Evolutionary conservation across 2,329 filamentous ascomycete genomes (phyloP).

Genomic region (Grosmannia penicillata): DNA sequence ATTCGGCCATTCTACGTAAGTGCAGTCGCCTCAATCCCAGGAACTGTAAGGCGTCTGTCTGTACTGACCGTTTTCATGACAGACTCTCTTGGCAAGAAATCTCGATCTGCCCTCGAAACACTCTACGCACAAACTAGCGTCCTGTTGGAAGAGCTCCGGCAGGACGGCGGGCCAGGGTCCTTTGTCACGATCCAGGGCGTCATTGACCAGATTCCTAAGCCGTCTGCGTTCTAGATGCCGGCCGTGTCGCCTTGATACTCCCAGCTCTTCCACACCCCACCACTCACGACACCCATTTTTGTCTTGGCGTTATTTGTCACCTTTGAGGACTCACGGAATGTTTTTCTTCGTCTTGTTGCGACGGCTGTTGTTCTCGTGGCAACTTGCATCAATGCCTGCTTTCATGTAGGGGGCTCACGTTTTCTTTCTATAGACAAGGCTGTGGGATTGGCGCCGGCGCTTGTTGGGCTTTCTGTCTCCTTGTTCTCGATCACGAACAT

Average conservation of each 20-base stretch:
- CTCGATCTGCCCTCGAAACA: conserved; percentile 69
- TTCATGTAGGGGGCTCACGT: too few relatives aligned
- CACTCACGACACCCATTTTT: background rate
- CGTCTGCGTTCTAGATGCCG: background rate
- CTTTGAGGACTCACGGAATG: too few relatives aligned
- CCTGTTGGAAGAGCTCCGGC: conserved; percentile 66
- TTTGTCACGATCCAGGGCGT: conserved; percentile 53
- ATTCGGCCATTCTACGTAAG: conserved; percentile 80
- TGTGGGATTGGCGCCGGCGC: too few relatives aligned
- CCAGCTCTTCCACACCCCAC: too few relatives aligned
- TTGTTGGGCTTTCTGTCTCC: too few relatives aligned
- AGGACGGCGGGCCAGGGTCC: conserved; percentile 65
- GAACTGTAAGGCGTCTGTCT: too few relatives aligned
- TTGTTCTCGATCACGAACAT: too few relatives aligned
- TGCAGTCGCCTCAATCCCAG: conserved; percentile 10
- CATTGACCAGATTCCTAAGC: conserved; percentile 27
- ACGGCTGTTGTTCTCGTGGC: too few relatives aligned
- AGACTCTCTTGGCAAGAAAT: conserved; percentile 87
- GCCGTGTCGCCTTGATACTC: background rate
- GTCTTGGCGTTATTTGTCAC: too few relatives aligned
- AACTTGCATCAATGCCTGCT: too few relatives aligned
- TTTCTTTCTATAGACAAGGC: too few relatives aligned
- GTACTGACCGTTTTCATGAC: conserved; percentile 9
- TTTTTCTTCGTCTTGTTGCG: too few relatives aligned
- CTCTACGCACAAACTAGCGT: conserved; percentile 77